Evolutionary conservation across 176 grass and related monocot genomes (phyloP).

Genomic region (Stipa capillata): DNA sequence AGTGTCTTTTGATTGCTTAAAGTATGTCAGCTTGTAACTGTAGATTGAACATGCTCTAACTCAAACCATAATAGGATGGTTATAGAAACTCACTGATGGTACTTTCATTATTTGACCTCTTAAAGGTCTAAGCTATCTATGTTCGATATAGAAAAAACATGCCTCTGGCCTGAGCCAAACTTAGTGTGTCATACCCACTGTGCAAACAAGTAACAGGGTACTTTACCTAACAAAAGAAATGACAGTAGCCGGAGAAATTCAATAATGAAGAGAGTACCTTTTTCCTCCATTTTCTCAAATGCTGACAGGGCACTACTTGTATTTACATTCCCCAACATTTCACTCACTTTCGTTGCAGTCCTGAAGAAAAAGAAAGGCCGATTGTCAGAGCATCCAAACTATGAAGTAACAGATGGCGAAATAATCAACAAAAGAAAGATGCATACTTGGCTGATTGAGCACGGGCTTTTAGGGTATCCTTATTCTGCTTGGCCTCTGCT

Average conservation of each 20-base stretch:
- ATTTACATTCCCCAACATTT: constrained; percentile 98
- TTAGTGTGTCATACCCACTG: neutral
- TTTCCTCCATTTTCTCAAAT: constrained; percentile 99
- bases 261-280: constrained; percentile 41
- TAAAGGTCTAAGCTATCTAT: neutral
- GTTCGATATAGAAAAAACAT: neutral
- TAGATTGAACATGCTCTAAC: neutral
- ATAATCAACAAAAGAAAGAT: constrained; percentile 2
- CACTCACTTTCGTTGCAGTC: constrained; percentile 96
- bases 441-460: constrained; percentile 96
- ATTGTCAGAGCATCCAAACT: neutral
- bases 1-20: neutral
- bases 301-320: constrained; percentile 94
- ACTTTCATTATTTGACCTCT: neutral
- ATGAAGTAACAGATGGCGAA: neutral
- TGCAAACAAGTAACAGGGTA: neutral
- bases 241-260: neutral
- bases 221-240: neutral
- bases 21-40: neutral
- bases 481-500: constrained; percentile 92
- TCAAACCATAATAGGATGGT: neutral
- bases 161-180: neutral
- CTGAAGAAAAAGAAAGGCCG: constrained; percentile 25
- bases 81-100: neutral
- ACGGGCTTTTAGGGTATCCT: constrained; percentile 96